A percentile compares a stretch with the other conserved stretches of the same genome.
Conservation (phyloP, 164 flowering plant species). For the Stephania japonica region DNA sequence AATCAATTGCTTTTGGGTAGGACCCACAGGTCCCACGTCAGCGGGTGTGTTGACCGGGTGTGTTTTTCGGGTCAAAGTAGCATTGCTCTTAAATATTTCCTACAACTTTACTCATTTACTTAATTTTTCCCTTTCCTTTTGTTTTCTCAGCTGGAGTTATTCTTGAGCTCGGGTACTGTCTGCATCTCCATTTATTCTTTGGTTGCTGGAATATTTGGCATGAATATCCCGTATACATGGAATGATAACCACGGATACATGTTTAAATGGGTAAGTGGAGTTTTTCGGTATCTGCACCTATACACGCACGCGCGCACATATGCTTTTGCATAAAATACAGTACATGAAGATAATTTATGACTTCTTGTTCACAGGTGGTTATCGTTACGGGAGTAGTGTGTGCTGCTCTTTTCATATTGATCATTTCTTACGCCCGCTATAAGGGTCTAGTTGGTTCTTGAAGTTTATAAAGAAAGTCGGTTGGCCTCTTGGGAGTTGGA, state of each 20-base stretch:
- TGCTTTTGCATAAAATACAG: too few relatives aligned
- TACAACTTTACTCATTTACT: background rate
- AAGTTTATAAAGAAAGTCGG: slow-evolving; percentile 10
- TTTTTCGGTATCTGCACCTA: background rate
- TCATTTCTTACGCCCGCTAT: slow-evolving; percentile 48
- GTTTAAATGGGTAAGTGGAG: slow-evolving; percentile 78
- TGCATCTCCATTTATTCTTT: slow-evolving; percentile 71
- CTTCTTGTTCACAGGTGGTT: slow-evolving; percentile 45
- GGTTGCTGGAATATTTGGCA: slow-evolving; percentile 86
- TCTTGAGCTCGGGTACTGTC: slow-evolving; percentile 81
- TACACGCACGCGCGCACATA: background rate
- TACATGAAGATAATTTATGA: slow-evolving; percentile 1
- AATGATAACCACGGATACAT: slow-evolving; percentile 55
- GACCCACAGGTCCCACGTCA: too few relatives aligned
- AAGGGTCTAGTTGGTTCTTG: slow-evolving; percentile 62
- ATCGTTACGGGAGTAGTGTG: slow-evolving; percentile 32
- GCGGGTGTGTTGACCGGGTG: too few relatives aligned
- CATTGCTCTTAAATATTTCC: too few relatives aligned
- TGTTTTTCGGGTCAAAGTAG: too few relatives aligned
- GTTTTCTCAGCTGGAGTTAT: slow-evolving; percentile 77
- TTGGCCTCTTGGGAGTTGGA: background rate
- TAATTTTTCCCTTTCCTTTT: background rate
- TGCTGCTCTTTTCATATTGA: slow-evolving; percentile 31
- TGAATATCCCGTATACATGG: slow-evolving; percentile 93
- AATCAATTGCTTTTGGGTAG: too few relatives aligned